phyloP scores from a whole-genome alignment of 2,329 filamentous ascomycete species.

The Bipolaris sorokiniana region DNA sequence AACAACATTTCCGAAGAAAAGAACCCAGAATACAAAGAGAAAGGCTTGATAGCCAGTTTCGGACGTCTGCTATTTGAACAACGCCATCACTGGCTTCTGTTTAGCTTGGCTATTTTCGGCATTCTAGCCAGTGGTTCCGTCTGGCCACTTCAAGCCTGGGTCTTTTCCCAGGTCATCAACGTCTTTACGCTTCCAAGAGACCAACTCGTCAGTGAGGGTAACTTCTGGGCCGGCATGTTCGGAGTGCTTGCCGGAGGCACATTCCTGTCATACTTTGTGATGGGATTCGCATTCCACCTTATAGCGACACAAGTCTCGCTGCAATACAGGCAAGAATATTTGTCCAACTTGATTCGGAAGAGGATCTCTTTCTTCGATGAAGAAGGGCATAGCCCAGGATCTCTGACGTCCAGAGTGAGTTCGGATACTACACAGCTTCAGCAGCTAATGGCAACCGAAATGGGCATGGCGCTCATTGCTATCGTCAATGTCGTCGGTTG shows the following conservation, averaged over 20 bases:
- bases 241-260: slow-evolving; percentile 62
- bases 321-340: slow-evolving; percentile 65
- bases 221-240: slow-evolving; percentile 73
- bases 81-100: slow-evolving; percentile 43
- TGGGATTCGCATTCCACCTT: slow-evolving; percentile 47
- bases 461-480: slow-evolving; percentile 65
- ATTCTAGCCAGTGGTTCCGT: slow-evolving; percentile 44
- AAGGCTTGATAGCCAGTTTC: slow-evolving; percentile 41
- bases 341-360: slow-evolving; percentile 65
- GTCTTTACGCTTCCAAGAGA: slow-evolving; percentile 45
- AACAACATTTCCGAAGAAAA: slow-evolving; percentile 9
- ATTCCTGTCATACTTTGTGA: slow-evolving; percentile 61
- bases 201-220: slow-evolving; percentile 45
- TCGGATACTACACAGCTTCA: slow-evolving; percentile 66
- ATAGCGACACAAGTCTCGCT: slow-evolving; percentile 55
- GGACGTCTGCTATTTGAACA: slow-evolving; percentile 46
- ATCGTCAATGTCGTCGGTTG: slow-evolving; percentile 70
- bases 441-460: slow-evolving; percentile 67
- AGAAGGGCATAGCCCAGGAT: slow-evolving; percentile 65
- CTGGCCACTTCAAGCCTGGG: slow-evolving; percentile 49
- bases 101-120: slow-evolving; percentile 36
- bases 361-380: slow-evolving; percentile 66
- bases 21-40: slow-evolving; percentile 39
- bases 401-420: slow-evolving; percentile 63
- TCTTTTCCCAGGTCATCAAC: slow-evolving; percentile 48